These are phyloP conservation scores for Talaromyces trachyspermus DNA, from an alignment of 495 filamentous ascomycete species.

Conservation along the genomic window DNA sequence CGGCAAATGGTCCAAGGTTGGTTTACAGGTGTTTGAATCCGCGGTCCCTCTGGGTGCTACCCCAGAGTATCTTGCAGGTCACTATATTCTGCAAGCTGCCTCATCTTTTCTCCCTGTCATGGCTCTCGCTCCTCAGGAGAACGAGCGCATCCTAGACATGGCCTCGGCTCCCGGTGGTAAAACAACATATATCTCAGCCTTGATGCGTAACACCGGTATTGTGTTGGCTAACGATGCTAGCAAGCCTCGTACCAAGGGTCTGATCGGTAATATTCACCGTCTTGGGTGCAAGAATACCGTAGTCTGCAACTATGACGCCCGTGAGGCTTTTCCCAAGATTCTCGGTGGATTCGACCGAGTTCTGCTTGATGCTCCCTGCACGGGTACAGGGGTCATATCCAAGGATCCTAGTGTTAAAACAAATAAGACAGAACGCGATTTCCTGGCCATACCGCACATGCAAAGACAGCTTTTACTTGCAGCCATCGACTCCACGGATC, in stretches of 20 bases:
- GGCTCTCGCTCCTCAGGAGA: constrained; percentile 88
- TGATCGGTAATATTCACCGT: constrained; percentile 97
- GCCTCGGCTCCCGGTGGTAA: constrained; percentile 97
- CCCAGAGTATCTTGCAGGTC: constrained; percentile 91
- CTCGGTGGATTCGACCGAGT: constrained; percentile 92
- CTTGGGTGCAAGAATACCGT: constrained; percentile 89
- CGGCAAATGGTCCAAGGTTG: constrained; percentile 97
- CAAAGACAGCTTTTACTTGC: constrained; percentile 90
- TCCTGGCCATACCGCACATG: constrained; percentile 81
- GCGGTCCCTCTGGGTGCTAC: constrained; percentile 94
- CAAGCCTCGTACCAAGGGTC: constrained; percentile 86
- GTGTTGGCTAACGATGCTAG: constrained; percentile 96
- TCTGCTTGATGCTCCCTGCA: constrained; percentile 74
- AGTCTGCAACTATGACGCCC: constrained; percentile 89
- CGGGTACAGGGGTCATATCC: constrained; percentile 82
- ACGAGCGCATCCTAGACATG: constrained; percentile 90
- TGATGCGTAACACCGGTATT: constrained; percentile 97
- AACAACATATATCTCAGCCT: constrained; percentile 88
- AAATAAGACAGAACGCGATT: constrained; percentile 91
- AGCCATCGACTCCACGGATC: constrained; percentile 91
- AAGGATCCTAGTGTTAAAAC: constrained; percentile 96
- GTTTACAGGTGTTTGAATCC: constrained; percentile 90
- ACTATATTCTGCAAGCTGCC: constrained; percentile 96
- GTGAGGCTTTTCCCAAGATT: constrained; percentile 77
- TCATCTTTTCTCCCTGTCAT: constrained; percentile 97